Evolutionary conservation across 495 filamentous ascomycete species (phyloP).

Genomic region (Letharia lupina): DNA sequence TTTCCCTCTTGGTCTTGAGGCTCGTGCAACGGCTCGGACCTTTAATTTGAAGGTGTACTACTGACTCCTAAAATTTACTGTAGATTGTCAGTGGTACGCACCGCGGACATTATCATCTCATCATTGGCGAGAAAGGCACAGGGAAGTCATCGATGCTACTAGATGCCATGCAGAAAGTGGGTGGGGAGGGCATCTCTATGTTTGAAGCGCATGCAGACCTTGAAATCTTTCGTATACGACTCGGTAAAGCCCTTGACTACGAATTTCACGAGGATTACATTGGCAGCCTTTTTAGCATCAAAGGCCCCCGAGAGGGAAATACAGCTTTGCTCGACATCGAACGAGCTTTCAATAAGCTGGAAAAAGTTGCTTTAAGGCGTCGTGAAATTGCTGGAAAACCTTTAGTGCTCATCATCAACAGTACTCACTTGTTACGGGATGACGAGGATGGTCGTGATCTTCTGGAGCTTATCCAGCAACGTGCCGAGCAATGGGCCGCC

Average conservation of each 20-base stretch:
- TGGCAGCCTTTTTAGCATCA: constrained; percentile 86
- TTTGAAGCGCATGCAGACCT: constrained; percentile 92
- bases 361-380: constrained; percentile 84
- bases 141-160: constrained; percentile 95
- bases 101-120: constrained; percentile 75
- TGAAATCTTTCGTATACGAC: constrained; percentile 85
- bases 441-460: constrained; percentile 86
- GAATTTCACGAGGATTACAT: constrained; percentile 87
- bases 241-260: constrained; percentile 90
- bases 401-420: constrained; percentile 82
- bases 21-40: neutral
- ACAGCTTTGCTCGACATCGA: constrained; percentile 90
- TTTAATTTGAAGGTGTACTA: neutral
- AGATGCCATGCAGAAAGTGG: constrained; percentile 83
- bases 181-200: constrained; percentile 81
- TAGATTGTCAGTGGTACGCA: constrained; percentile 59
- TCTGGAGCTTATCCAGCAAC: constrained; percentile 89
- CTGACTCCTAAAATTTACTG: neutral
- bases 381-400: constrained; percentile 50
- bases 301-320: constrained; percentile 75
- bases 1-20: neutral
- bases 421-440: constrained; percentile 79
- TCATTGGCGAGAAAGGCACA: constrained; percentile 95
- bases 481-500: constrained; percentile 92
- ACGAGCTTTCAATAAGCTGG: constrained; percentile 91